A percentile compares a stretch with the other conserved stretches of the same genome.
Evolutionary conservation across 805 yeast species (phyloP).

Genomic region (Candida odintsovae): DNA sequence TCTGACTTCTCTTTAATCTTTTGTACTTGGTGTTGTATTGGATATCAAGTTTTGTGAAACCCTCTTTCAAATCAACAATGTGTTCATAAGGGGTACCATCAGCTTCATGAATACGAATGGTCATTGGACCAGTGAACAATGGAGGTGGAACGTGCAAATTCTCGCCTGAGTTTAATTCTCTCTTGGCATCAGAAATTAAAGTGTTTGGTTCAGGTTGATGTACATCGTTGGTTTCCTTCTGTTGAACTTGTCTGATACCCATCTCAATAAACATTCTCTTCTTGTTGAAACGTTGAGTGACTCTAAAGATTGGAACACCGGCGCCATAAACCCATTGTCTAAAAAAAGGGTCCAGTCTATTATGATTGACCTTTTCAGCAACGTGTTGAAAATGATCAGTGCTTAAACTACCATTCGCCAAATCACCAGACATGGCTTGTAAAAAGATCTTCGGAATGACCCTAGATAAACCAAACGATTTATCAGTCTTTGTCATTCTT

Average conservation of each 20-base stretch:
- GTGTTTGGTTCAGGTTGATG: slow-evolving; percentile 29
- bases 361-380: slow-evolving; percentile 93
- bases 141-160: slow-evolving; percentile 18
- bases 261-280: slow-evolving; percentile 91
- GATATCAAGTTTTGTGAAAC: slow-evolving; percentile 80
- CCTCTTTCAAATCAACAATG: slow-evolving; percentile 84
- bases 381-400: slow-evolving; percentile 84
- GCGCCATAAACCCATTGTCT: slow-evolving; percentile 89
- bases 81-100: slow-evolving; percentile 99
- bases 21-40: slow-evolving; percentile 94
- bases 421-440: slow-evolving; percentile 94
- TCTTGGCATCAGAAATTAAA: slow-evolving; percentile 34
- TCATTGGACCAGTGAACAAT: slow-evolving; percentile 89
- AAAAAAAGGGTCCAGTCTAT: slow-evolving; percentile 75
- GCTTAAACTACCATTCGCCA: slow-evolving; percentile 69
- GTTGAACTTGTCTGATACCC: slow-evolving; percentile 88
- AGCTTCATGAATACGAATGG: slow-evolving; percentile 94
- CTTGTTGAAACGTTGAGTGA: slow-evolving; percentile 89
- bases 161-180: slow-evolving; percentile 5
- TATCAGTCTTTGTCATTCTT: slow-evolving; percentile 93
- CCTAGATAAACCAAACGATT: slow-evolving; percentile 85
- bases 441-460: slow-evolving; percentile 86
- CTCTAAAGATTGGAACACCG: slow-evolving; percentile 84
- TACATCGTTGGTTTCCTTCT: slow-evolving; percentile 42
- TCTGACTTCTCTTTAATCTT: slow-evolving; percentile 61